A percentile compares a stretch with the other conserved stretches of the same genome.
Evolutionary conservation across 2,329 filamentous ascomycete genomes (phyloP).

Genomic region (Fusarium proliferatum): DNA sequence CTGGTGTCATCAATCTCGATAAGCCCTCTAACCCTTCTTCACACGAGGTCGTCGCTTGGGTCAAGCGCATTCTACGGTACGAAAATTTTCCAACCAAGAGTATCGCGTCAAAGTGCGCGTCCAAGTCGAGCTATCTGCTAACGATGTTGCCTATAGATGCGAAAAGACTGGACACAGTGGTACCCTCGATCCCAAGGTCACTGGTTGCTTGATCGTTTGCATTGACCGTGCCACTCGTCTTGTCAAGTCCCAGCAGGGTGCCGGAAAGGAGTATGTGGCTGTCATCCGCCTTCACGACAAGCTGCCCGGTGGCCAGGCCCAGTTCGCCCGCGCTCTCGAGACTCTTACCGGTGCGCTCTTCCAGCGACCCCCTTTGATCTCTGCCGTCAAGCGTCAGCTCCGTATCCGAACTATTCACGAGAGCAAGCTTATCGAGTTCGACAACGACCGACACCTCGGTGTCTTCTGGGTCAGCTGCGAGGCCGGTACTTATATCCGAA

Average conservation of each 20-base stretch:
- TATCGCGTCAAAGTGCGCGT: slow-evolving; percentile 25
- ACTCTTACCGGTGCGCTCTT: slow-evolving; percentile 96
- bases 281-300: slow-evolving; percentile 96
- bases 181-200: slow-evolving; percentile 98
- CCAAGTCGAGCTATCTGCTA: slow-evolving; percentile 12
- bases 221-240: slow-evolving; percentile 97
- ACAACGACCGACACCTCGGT: slow-evolving; percentile 96
- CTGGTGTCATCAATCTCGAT: slow-evolving; percentile 93
- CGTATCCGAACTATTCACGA: slow-evolving; percentile 98
- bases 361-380: slow-evolving; percentile 91
- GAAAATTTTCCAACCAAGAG: slow-evolving; percentile 35
- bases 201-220: slow-evolving; percentile 92
- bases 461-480: slow-evolving; percentile 99
- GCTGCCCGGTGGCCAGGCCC: slow-evolving; percentile 90
- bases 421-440: slow-evolving; percentile 96
- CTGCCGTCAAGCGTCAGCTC: slow-evolving; percentile 97
- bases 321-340: slow-evolving; percentile 93
- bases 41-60: slow-evolving; percentile 99
- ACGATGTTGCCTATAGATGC: slow-evolving; percentile 44
- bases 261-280: slow-evolving; percentile 98
- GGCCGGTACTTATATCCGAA: slow-evolving; percentile 97
- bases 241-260: slow-evolving; percentile 98
- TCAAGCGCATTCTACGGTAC: slow-evolving; percentile 95
- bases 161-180: slow-evolving; percentile 99
- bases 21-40: slow-evolving; percentile 94